Base-by-base conservation (phyloP, 2,329 filamentous ascomycete species). In the Chalara sp. region DNA sequence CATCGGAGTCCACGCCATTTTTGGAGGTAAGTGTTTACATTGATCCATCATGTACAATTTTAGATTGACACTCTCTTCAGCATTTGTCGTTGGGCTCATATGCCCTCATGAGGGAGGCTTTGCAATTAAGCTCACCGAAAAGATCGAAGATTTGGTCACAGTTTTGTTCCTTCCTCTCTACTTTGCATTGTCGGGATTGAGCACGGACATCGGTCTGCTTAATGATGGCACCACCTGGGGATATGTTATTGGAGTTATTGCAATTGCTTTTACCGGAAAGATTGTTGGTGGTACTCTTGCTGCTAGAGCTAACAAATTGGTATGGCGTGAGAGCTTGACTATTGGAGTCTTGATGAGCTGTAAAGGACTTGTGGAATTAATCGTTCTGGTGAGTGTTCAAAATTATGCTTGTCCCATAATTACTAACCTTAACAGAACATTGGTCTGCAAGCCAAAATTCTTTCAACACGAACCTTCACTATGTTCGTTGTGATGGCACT, bases 401-500 rank as follows among this genome's bases (percentile, higher is more conserved):
- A 11, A 43, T 10, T 32, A n/a, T 47, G 39, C n/a, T 37, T 37
- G 8, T 8, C n/a, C 8, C n/a, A n/a, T n/a, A 31, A n/a, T 44
- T 35, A 28, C 46, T 52, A 44, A 56, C 46, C 28, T 40, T 1
- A 49, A 39, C 8, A 83, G 76, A 87, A 87, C 62, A 89, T 97
- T 59, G 89, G 90, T 43, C 75, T 91, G 2, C 84, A 92, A 71
- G 89, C 90, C 21, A 82, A 81, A 35, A 95, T 95, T 54, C 74
- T 96, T 13, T 91, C 86, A 52, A 78, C 76, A 0, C 76, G 87
- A 12, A 95, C 89, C 0, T 96, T 96, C 62, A 95, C 90, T 48
- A 95, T 96, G 49, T 95, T 96, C 59, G 89, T 96, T 28, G 87
- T 96, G 62, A 96, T 96, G 90, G 90, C 90, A 6, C 73, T 95